Percentiles rank a stretch among this genome's conserved stretches.
These are phyloP conservation scores for Paramecium caudatum DNA, from an alignment of 73 alveolate genomes.

Conservation along the genomic window DNA sequence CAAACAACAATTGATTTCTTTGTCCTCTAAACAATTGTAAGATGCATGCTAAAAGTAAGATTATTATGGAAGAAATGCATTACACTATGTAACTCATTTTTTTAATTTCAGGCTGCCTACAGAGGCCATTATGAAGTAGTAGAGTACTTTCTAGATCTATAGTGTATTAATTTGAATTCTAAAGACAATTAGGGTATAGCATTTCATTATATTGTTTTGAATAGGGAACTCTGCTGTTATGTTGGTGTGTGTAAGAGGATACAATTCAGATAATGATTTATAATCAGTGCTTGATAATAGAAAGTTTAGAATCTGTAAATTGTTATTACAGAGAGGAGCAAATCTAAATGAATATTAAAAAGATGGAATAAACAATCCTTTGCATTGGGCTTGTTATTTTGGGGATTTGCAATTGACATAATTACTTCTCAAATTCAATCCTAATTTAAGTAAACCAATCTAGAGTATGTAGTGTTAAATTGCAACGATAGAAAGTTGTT, in stretches of 20 bases:
- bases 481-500: constrained; percentile 14
- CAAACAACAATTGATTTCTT: neutral
- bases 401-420: constrained; percentile 18
- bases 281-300: neutral
- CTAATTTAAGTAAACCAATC: constrained; percentile 21
- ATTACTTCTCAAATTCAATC: neutral
- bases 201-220: neutral
- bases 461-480: constrained; percentile 10
- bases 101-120: constrained; percentile 46
- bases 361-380: constrained; percentile 5
- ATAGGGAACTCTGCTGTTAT: constrained; percentile 47
- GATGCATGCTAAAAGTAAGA: constrained; percentile 35
- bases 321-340: constrained; percentile 30
- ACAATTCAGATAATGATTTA: constrained; percentile 14
- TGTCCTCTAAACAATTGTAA: constrained; percentile 8
- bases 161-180: constrained; percentile 7
- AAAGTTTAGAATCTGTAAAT: neutral
- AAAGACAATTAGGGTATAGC: constrained; percentile 15
- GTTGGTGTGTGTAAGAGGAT: constrained; percentile 59
- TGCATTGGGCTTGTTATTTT: constrained; percentile 28
- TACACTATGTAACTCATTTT: neutral
- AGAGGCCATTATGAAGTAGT: constrained; percentile 41
- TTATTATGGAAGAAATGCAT: constrained; percentile 53
- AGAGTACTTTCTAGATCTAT: constrained; percentile 26
- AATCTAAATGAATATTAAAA: neutral